Conservation (phyloP, 139 green algal species). For the Mesotaenium endlicherianum region DNA sequence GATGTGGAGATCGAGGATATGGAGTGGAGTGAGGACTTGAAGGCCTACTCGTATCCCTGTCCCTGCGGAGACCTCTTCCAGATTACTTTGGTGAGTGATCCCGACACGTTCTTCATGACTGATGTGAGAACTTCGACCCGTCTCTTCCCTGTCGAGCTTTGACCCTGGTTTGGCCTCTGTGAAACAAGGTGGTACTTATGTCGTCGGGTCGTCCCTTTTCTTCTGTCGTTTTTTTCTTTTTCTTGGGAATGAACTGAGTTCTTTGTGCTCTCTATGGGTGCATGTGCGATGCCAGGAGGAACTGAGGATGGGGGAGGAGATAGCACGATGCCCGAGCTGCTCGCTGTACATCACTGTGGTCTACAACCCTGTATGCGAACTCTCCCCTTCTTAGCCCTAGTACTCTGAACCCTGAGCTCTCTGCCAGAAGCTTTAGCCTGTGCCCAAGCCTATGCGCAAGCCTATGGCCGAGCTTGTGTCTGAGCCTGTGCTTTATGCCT, state of each 20-base stretch:
- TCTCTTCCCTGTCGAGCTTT: too few relatives aligned
- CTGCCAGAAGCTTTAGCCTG: too few relatives aligned
- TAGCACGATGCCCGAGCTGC: constrained; percentile 91
- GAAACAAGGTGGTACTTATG: background rate
- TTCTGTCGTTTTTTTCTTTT: background rate
- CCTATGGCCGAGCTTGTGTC: too few relatives aligned
- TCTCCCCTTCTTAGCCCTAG: too few relatives aligned
- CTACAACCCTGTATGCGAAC: constrained; percentile 74
- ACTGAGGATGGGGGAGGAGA: constrained; percentile 81
- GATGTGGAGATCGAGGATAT: constrained; percentile 97
- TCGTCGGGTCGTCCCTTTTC: background rate
- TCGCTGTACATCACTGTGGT: constrained; percentile 90
- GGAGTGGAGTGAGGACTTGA: constrained; percentile 84
- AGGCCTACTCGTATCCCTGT: constrained; percentile 81
- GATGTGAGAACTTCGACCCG: too few relatives aligned
- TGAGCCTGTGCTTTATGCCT: too few relatives aligned
- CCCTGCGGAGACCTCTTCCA: constrained; percentile 96
- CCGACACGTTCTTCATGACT: too few relatives aligned
- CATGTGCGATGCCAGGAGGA: constrained; percentile 63
- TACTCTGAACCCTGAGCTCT: too few relatives aligned
- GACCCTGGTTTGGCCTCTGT: background rate
- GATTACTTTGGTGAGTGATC: constrained; percentile 64
- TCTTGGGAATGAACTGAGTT: background rate
- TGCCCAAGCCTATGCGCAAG: too few relatives aligned
- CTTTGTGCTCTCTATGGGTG: constrained; percentile 1